Evolutionary conservation across 2,329 filamentous ascomycete species (phyloP), one percentile per base, ranked within the genome.

Genomic region (Atkinsonella texensis): DNA sequence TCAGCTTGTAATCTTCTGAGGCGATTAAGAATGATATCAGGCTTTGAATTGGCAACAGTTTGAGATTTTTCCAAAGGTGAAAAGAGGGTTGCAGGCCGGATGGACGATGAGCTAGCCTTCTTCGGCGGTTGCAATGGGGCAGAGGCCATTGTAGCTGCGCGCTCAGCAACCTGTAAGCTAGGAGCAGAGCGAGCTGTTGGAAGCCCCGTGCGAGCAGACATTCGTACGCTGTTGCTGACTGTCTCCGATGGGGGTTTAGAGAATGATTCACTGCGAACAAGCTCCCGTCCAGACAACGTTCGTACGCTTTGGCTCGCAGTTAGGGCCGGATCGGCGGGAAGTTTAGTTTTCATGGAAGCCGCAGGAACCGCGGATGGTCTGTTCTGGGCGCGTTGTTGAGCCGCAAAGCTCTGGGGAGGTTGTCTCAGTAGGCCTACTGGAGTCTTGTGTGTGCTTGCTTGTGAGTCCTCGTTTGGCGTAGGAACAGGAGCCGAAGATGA

Each of bases 351-450:
- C 39, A 58, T 65, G 13, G 59, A 50, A 15, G 59, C 47, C n/a
- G 57, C 47, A 15, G 60, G 44, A 18, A 56, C 49, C 10, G 60
- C 54, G 4, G 63, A 53, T 6, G 77, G 73, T 52, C 72, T 73
- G 56, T 71, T 71, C 55, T 81, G 79, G 23, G 79, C 77, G 57
- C 81, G 69, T 57, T 84, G 81, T 57, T 84, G 81, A 3, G 81
- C 81, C 12, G 81, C 81, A 63, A 83, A 84, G 61, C 81, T 84
- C 60, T 84, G 80, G 10, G 79, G 78, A 2, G 74, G 77, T 38
- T 73, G 75, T 38, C 74, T 71, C 20, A 81, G 62, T 5, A 80
- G 64, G 4, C 71, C 71, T 0, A 70, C 64, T 0, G 70, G 66
- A 1, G 63, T 62, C 48, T 64, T 64, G 54, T 71, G 68, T 4